Evolutionary conservation across 2,329 filamentous ascomycete genomes (phyloP).

Genomic region (Incumbomyces delicatus): DNA sequence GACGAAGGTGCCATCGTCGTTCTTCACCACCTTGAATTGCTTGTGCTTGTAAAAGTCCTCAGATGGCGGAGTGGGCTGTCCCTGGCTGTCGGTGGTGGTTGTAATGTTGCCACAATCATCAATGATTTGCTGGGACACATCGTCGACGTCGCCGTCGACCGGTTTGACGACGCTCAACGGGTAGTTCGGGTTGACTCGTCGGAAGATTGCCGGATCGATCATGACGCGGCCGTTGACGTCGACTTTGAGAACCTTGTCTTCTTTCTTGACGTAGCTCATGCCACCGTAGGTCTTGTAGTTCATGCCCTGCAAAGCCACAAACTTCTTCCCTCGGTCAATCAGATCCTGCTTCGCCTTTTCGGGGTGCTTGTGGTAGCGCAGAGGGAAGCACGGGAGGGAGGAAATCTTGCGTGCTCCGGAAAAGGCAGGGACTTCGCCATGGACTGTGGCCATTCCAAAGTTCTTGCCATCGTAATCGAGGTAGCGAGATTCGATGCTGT

Average conservation of each 20-base stretch:
- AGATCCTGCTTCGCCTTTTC: slow-evolving; percentile 54
- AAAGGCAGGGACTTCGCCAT: slow-evolving; percentile 63
- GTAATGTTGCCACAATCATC: slow-evolving; percentile 23
- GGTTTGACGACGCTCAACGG: slow-evolving; percentile 57
- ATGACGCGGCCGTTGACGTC: slow-evolving; percentile 81
- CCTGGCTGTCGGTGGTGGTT: slow-evolving; percentile 10
- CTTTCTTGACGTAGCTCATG: slow-evolving; percentile 75
- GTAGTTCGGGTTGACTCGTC: slow-evolving; percentile 74
- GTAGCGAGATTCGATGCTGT: slow-evolving; percentile 63
- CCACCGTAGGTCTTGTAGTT: slow-evolving; percentile 71
- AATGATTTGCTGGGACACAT: slow-evolving; percentile 11
- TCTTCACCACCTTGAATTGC: slow-evolving; percentile 46
- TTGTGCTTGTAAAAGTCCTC: slow-evolving; percentile 31
- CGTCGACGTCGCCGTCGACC: neutral
- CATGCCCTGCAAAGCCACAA: slow-evolving; percentile 69
- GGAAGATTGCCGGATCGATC: slow-evolving; percentile 74
- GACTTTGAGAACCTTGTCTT: slow-evolving; percentile 64
- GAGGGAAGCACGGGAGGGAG: slow-evolving; percentile 63
- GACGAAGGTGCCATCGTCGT: slow-evolving; percentile 42
- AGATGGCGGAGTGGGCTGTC: slow-evolving; percentile 22
- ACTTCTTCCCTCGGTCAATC: slow-evolving; percentile 74
- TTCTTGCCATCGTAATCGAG: slow-evolving; percentile 82
- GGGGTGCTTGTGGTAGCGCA: slow-evolving; percentile 69
- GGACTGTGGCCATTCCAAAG: slow-evolving; percentile 65
- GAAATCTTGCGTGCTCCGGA: slow-evolving; percentile 75